Evolutionary conservation across 345 rosid genomes (phyloP).

Genomic region (Eucalyptus microcorys): DNA sequence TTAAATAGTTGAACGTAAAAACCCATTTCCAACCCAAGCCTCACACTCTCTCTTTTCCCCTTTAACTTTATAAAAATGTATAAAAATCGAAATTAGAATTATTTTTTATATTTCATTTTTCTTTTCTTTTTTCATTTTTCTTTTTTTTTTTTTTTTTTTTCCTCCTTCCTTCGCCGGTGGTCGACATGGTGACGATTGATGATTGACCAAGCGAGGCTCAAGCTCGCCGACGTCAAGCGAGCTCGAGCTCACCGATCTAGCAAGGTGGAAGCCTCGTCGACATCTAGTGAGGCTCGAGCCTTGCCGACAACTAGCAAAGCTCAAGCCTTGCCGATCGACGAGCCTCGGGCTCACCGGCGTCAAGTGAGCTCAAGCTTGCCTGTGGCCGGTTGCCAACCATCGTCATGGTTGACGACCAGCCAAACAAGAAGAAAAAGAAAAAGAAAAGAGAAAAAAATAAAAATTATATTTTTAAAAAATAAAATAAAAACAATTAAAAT

Average conservation of each 20-base stretch:
- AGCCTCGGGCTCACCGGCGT: fast-evolving
- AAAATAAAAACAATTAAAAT: too few relatives aligned
- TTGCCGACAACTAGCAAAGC: fast-evolving
- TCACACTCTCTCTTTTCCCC: too few relatives aligned
- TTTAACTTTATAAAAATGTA: too few relatives aligned
- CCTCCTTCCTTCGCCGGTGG: fast-evolving
- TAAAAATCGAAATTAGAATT: too few relatives aligned
- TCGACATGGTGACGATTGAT: fast-evolving
- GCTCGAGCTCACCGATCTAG: fast-evolving
- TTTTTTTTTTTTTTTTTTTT: too few relatives aligned
- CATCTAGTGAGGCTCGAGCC: fast-evolving
- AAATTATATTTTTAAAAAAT: too few relatives aligned
- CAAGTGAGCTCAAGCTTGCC: fast-evolving
- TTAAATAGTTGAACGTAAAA: fast-evolving
- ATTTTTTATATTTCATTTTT: too few relatives aligned
- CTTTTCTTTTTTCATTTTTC: too few relatives aligned
- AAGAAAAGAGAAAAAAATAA: too few relatives aligned
- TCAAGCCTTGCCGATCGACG: fast-evolving
- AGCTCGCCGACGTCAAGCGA: fast-evolving
- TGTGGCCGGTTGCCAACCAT: fast-evolving
- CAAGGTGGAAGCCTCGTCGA: fast-evolving
- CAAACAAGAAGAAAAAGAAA: too few relatives aligned
- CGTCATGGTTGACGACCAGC: fast-evolving
- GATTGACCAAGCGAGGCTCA: too few relatives aligned
- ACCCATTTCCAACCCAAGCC: too few relatives aligned